phyloP scores from a whole-genome alignment of 2,329 filamentous ascomycete genomes.

The Pseudogymnoascus sp. region DNA sequence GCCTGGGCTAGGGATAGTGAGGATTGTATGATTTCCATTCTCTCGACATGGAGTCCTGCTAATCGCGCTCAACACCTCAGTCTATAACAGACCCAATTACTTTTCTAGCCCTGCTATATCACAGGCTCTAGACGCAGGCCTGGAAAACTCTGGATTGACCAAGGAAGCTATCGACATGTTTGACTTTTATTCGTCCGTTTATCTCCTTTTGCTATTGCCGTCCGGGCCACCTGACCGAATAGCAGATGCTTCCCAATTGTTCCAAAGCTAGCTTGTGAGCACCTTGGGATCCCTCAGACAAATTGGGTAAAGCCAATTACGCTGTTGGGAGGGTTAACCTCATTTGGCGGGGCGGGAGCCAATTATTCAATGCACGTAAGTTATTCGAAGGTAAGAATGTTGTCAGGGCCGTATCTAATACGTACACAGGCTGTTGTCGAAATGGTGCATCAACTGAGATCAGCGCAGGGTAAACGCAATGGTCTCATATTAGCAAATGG shows the following conservation, averaged over 20 bases:
- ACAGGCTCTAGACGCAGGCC: slow-evolving; percentile 44
- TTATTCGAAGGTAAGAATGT: slow-evolving; percentile 8
- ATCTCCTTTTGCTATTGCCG: too few relatives aligned
- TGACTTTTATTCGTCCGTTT: slow-evolving; percentile 51
- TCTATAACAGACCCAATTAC: slow-evolving; percentile 54
- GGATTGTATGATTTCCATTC: slow-evolving; percentile 35
- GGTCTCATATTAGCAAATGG: slow-evolving; percentile 58
- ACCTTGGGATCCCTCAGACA: slow-evolving; percentile 44
- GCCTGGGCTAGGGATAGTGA: slow-evolving; percentile 50
- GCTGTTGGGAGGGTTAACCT: slow-evolving; percentile 56
- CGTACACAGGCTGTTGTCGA: slow-evolving; percentile 38
- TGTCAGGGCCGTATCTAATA: background rate
- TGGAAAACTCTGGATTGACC: slow-evolving; percentile 38
- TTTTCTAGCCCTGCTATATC: slow-evolving; percentile 50
- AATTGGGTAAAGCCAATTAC: slow-evolving; percentile 44
- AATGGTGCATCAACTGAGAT: slow-evolving; percentile 45
- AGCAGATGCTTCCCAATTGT: slow-evolving; percentile 59
- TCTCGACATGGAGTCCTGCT: background rate
- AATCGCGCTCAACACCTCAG: slow-evolving; percentile 26
- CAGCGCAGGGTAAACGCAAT: slow-evolving; percentile 32
- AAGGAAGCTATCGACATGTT: slow-evolving; percentile 48
- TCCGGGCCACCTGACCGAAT: background rate
- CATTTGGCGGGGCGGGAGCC: slow-evolving; percentile 61
- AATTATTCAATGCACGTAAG: slow-evolving; percentile 61
- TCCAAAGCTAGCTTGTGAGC: slow-evolving; percentile 54